Evolutionary conservation across 2,329 filamentous ascomycete genomes (phyloP), one percentile per base, ranked within the genome.

Genomic region (Dactylella cylindrospora): DNA sequence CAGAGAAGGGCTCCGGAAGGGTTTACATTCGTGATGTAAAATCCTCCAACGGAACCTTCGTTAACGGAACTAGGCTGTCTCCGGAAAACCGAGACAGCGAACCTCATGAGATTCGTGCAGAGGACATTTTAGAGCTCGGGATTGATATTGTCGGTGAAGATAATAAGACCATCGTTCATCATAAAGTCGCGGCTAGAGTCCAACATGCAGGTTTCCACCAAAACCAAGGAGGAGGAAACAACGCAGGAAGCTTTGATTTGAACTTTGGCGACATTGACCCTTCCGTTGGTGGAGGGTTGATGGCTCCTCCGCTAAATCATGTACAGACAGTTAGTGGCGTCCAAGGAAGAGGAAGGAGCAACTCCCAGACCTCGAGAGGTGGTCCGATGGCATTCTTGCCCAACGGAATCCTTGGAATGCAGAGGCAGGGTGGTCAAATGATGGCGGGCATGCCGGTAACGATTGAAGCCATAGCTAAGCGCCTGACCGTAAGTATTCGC

Each of bases 61-160:
- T 98, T 68, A 98, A 98, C 70, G 90, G 90, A 15, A 83, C 86
- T 50, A 84, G 93, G 23, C 74, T 98, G 60, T 97, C 93, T 1
- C 88, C 84, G 49, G 93, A 98, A 72, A 98, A 96, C 70, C 84
- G 90, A 68, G 93, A 98, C 73, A 97, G 91, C 0, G 93, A 97
- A 64, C 90, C 93, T 0, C 89, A 96, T 71, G 91, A 97, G 71
- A 77, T 98, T 26, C 85, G 90, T 70, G 90, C 91, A 60, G 85
- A 89, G 67, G 93, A 98, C 71, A 88, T 93, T 65, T 77, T 98
- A 47, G 93, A 98, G 71, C 79, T 98, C 28, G 93, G 93, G 52
- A 98, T 98, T 69, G 93, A 98, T 71, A 98, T 98, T 70, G 91
- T 98, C 45, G 95, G 89, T 73, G 93, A 98, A 73, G 93, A 98